phyloP scores from a whole-genome alignment of 2,329 filamentous ascomycete species.

The Fusarium verticillioides region DNA sequence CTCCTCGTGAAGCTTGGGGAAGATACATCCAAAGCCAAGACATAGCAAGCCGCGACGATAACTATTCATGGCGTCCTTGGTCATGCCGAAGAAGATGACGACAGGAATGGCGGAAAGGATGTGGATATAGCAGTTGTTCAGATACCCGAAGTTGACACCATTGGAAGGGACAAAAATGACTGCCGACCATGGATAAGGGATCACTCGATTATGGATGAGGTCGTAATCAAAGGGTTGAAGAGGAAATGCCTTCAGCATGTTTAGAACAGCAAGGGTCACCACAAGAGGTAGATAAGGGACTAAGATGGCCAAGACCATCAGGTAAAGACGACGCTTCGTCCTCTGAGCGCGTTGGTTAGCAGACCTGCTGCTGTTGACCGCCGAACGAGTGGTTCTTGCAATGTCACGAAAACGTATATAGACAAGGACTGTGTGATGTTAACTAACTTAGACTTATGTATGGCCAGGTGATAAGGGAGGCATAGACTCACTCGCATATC shows the following conservation, averaged over 20 bases:
- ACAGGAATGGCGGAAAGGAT: conserved; percentile 60
- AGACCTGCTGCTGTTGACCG: conserved; percentile 54
- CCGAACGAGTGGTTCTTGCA: conserved; percentile 53
- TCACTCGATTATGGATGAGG: conserved; percentile 52
- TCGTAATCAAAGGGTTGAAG: conserved; percentile 55
- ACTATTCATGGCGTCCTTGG: conserved; percentile 62
- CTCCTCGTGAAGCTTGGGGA: conserved; percentile 54
- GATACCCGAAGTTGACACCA: conserved; percentile 50
- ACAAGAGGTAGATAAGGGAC: conserved; percentile 63
- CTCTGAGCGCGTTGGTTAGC: conserved; percentile 58
- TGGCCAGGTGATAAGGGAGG: no score
- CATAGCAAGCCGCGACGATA: conserved; percentile 56
- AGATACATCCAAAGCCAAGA: conserved; percentile 57
- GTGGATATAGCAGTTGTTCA: conserved; percentile 62
- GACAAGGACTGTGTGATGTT: conserved; percentile 52
- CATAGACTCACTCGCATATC: conserved; percentile 59
- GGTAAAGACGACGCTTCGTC: conserved; percentile 64
- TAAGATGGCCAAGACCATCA: conserved; percentile 64
- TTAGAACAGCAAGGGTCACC: conserved; percentile 54
- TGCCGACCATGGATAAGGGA: conserved; percentile 58
- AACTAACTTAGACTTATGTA: neutral
- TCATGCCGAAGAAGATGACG: conserved; percentile 66
- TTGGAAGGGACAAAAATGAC: conserved; percentile 59
- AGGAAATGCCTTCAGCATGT: conserved; percentile 50
- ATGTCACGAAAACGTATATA: conserved; percentile 61